Percentiles rank a stretch among this genome's conserved stretches.
These are phyloP conservation scores for Colletotrichum orchidophilum DNA, from an alignment of 2,329 filamentous ascomycete species.

Conservation along the genomic window DNA sequence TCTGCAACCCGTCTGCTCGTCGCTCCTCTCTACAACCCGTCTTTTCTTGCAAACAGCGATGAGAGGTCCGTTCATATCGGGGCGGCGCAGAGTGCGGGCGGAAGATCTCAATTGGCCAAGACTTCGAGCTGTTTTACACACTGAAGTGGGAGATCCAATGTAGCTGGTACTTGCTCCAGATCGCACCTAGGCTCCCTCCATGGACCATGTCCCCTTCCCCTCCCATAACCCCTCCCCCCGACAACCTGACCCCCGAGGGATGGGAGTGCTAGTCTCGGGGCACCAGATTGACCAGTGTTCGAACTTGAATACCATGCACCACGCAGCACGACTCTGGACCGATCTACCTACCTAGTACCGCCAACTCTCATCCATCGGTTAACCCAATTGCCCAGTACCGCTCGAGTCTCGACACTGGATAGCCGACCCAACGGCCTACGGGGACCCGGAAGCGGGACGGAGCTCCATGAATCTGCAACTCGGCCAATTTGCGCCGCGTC, in stretches of 20 bases:
- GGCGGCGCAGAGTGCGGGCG: not conserved
- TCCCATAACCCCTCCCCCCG: not conserved
- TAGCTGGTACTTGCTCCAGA: constrained; percentile 10
- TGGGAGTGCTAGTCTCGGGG: not conserved
- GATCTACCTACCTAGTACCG: no score
- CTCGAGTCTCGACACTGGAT: not conserved
- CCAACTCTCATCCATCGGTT: not conserved
- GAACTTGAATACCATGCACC: constrained; percentile 23
- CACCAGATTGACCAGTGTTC: not conserved
- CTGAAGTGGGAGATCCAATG: not conserved
- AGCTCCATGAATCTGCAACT: constrained; percentile 19
- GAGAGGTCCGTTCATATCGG: not conserved
- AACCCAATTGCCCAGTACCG: constrained; percentile 5
- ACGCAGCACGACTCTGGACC: not conserved
- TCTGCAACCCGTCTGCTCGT: not conserved
- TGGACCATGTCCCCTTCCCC: not conserved
- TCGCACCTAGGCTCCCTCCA: not conserved
- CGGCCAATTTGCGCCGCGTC: constrained; percentile 26
- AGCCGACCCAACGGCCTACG: not conserved
- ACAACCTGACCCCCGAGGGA: constrained; percentile 6
- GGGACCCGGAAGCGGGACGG: not conserved
- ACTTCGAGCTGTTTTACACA: not conserved
- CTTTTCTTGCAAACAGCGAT: not conserved
- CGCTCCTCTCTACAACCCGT: not conserved
- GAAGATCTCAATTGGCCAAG: constrained; percentile 20